Conservation (phyloP, 129 eudicot genomes). For the Flaveria linearis region DNA sequence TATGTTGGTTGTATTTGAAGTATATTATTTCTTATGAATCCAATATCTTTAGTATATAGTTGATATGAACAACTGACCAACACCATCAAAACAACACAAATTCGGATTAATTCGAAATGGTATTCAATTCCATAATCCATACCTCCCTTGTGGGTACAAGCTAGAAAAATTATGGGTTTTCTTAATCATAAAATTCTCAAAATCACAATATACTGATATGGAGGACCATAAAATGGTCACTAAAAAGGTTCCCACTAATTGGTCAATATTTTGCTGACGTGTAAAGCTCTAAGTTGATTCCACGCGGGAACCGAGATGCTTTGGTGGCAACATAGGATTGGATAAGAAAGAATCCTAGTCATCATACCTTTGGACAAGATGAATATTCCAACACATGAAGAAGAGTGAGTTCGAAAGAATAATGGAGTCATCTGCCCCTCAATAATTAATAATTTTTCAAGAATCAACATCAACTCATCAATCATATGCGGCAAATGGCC, state of each 20-base stretch:
- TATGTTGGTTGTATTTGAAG: too few species aligned
- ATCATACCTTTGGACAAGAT: constrained; percentile 40
- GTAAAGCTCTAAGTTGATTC: constrained; percentile 33
- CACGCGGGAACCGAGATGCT: constrained; percentile 15
- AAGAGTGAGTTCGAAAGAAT: constrained; percentile 24
- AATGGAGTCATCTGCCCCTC: constrained; percentile 37
- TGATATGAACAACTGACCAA: too few species aligned
- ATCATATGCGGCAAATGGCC: constrained; percentile 37
- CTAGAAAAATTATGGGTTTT: constrained; percentile 24
- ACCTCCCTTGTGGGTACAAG: constrained; percentile 34
- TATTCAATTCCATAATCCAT: background rate
- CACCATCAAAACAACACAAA: background rate
- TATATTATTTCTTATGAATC: too few species aligned
- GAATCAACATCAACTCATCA: constrained; percentile 23
- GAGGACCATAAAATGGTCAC: constrained; percentile 41
- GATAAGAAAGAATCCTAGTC: constrained; percentile 39
- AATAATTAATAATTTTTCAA: constrained; percentile 23
- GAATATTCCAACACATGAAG: constrained; percentile 37
- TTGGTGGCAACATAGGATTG: constrained; percentile 31
- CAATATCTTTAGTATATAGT: too few species aligned
- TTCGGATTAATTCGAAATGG: too few species aligned
- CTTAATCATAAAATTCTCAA: constrained; percentile 18
- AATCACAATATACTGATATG: constrained; percentile 41
- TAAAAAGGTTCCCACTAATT: constrained; percentile 39
- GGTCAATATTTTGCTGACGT: constrained; percentile 37